A percentile compares a stretch with the other conserved stretches of the same genome.
phyloP scores from a whole-genome alignment of 768 basidiomycete species.

The Tubosaeta brunneosetosa region DNA sequence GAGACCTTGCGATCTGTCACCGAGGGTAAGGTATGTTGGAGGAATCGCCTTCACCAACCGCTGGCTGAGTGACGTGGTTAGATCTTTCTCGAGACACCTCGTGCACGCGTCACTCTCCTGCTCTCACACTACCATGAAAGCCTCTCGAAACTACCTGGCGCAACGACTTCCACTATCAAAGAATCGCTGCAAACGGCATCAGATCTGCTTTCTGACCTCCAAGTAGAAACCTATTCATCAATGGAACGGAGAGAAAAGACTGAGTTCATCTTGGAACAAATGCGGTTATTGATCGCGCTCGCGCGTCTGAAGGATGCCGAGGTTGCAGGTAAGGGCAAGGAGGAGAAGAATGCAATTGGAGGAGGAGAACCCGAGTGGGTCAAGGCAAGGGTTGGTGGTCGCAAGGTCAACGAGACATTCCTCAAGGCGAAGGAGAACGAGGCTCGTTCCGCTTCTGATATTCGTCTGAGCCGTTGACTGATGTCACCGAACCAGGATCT shows the following conservation, averaged over 20 bases:
- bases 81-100: constrained; percentile 96
- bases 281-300: constrained; percentile 80
- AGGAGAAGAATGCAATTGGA: constrained; percentile 50
- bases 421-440: constrained; percentile 86
- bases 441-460: constrained; percentile 40
- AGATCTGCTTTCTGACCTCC: constrained; percentile 88
- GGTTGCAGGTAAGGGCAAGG: constrained; percentile 48
- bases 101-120: constrained; percentile 88
- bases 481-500: constrained; percentile 58
- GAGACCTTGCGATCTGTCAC: constrained; percentile 89
- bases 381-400: constrained; percentile 83
- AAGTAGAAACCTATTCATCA: constrained; percentile 98
- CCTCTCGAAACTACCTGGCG: constrained; percentile 44
- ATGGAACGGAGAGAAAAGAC: constrained; percentile 99
- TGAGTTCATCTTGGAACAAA: constrained; percentile 96
- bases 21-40: constrained; percentile 81
- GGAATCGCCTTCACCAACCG: not conserved
- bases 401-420: constrained; percentile 93
- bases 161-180: constrained; percentile 39
- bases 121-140: constrained; percentile 84
- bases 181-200: constrained; percentile 82
- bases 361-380: constrained; percentile 90
- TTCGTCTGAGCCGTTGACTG: not conserved
- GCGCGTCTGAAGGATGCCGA: constrained; percentile 74
- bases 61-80: constrained; percentile 29